phyloP scores from a whole-genome alignment of 371 early-diverging fungal genomes.

The Chytridium lagenaria region DNA sequence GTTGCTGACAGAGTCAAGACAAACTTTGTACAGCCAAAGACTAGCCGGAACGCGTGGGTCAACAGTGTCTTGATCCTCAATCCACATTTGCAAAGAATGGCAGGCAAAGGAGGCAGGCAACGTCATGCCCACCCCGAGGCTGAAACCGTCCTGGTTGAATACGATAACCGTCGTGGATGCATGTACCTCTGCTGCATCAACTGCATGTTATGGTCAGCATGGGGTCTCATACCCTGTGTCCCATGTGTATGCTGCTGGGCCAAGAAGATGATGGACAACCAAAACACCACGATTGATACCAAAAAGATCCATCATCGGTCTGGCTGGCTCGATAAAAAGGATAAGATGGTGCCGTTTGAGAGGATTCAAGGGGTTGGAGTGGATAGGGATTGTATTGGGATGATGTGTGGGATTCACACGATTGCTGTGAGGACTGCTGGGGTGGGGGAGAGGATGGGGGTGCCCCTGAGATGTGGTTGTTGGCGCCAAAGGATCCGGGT shows the following conservation, averaged over 20 bases:
- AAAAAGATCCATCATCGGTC: slow-evolving; percentile 20
- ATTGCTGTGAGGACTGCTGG: background rate
- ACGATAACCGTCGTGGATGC: background rate
- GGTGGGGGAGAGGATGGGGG: slow-evolving; percentile 16
- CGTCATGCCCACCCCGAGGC: too few relatives aligned
- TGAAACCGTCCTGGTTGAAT: too few relatives aligned
- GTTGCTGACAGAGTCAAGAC: too few relatives aligned
- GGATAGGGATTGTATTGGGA: background rate
- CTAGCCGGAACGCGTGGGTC: too few relatives aligned
- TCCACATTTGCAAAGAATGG: too few relatives aligned
- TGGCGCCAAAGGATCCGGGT: slow-evolving; percentile 22
- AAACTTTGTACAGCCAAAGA: too few relatives aligned
- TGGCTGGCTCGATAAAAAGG: slow-evolving; percentile 22
- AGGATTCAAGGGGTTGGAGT: slow-evolving; percentile 23
- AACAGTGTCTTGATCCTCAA: too few relatives aligned
- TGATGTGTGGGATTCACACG: background rate
- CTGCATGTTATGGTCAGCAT: background rate
- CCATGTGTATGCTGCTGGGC: slow-evolving; percentile 2
- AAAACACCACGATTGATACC: slow-evolving; percentile 23
- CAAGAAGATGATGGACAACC: background rate
- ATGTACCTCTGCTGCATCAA: background rate
- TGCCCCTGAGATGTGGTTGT: slow-evolving; percentile 18
- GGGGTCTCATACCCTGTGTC: background rate
- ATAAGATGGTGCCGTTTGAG: slow-evolving; percentile 28
- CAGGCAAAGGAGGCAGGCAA: too few relatives aligned